Conservation (phyloP, 2,329 filamentous ascomycete species). For the Arthrobotrys pseudoclavata region DNA sequence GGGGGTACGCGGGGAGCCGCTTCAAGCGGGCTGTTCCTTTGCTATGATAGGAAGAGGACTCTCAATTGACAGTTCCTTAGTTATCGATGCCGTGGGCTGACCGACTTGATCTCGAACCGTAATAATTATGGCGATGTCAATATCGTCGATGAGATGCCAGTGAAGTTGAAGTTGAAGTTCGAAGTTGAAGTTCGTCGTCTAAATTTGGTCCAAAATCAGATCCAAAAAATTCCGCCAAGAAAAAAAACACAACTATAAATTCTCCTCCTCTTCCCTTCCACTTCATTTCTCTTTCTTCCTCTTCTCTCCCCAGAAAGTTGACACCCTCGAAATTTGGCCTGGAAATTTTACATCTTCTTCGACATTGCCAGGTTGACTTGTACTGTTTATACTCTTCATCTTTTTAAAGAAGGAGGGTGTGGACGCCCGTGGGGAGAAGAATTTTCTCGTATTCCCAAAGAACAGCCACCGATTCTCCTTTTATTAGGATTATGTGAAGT, state of each 20-base stretch:
- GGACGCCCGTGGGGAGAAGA: conserved; percentile 57
- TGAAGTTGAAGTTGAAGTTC: conserved; percentile 7
- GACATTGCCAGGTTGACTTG: conserved; percentile 58
- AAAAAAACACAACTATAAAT: conserved; percentile 51
- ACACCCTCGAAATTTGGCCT: conserved; percentile 61
- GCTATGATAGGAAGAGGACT: neutral
- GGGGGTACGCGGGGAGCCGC: conserved; percentile 14
- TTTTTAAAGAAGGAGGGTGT: conserved; percentile 5
- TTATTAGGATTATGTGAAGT: conserved; percentile 41
- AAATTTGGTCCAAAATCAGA: neutral
- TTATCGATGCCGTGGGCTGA: too few relatives aligned
- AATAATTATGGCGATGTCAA: neutral
- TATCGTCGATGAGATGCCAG: neutral
- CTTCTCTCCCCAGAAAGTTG: conserved; percentile 60
- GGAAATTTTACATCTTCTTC: conserved; percentile 31
- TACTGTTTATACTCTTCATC: conserved; percentile 4
- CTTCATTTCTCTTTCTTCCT: conserved; percentile 23
- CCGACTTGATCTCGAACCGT: too few relatives aligned
- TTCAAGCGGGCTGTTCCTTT: neutral
- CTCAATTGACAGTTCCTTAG: neutral
- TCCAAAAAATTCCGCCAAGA: conserved; percentile 28
- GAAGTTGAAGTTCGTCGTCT: conserved; percentile 5
- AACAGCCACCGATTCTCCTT: conserved; percentile 58
- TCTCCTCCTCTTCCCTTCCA: conserved; percentile 1
- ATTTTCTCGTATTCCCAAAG: conserved; percentile 60